phyloP scores from a whole-genome alignment of 2,329 filamentous ascomycete genomes.

The Alternaria burnsii region DNA sequence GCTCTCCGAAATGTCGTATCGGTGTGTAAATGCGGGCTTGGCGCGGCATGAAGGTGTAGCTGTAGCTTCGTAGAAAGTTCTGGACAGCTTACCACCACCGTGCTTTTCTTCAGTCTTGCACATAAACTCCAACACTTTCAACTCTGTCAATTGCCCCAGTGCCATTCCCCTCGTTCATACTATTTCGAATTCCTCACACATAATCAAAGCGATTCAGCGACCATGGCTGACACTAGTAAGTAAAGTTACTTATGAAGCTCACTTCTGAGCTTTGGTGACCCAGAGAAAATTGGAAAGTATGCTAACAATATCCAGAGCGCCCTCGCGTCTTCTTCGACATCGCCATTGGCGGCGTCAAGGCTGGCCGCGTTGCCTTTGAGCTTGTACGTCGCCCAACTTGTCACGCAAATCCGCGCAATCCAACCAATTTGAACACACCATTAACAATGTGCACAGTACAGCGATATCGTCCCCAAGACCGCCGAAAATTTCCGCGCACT shows the following conservation, averaged over 20 bases:
- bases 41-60: conserved; percentile 26
- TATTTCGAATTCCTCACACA: not conserved
- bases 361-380: conserved; percentile 86
- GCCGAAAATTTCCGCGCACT: conserved; percentile 95
- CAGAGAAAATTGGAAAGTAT: not conserved
- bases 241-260: conserved; percentile 4
- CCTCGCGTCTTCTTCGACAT: conserved; percentile 94
- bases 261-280: not conserved
- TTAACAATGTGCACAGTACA: conserved; percentile 42
- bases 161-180: not conserved
- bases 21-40: conserved; percentile 31
- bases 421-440: not conserved
- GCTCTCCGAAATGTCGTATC: not conserved
- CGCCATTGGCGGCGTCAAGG: conserved; percentile 74
- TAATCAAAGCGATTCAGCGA: conserved; percentile 17
- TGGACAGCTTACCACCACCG: conserved; percentile 35
- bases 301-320: conserved; percentile 59
- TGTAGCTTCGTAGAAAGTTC: conserved; percentile 46
- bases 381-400: conserved; percentile 63
- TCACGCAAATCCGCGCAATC: not conserved
- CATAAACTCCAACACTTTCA: conserved; percentile 4
- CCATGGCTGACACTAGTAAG: conserved; percentile 41
- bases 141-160: not conserved
- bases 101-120: conserved; percentile 35
- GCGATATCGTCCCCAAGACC: conserved; percentile 82